Base-by-base conservation (phyloP, 78 protist species). In the Dictyostelium brefeldianum region DNA sequence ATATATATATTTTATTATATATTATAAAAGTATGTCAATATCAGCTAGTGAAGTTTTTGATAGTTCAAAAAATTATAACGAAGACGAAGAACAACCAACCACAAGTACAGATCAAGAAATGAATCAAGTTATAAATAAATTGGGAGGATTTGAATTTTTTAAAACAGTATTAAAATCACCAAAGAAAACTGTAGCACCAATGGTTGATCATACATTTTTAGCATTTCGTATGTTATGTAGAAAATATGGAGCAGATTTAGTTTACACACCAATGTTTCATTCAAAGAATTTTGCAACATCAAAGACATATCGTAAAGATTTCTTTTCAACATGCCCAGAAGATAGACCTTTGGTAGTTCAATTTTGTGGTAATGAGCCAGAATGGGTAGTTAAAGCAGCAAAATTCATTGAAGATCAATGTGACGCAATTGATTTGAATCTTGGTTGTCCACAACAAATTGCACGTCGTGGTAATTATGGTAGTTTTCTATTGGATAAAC, bases 251-350 rank as follows among this genome's bases (percentile, higher is more conserved):
- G 93, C 96, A 1, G 96, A 94, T 59, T 46, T 96, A 17, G 80
- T 89, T 43, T 92, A 93, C 47, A 90, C 98, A 12, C 99, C 98
- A 36, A 97, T 97, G 99, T 73, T 95, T 47, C 90, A 95, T 80
- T 54, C 90, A 25, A 85, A 87, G 59, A 89, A 81, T 36, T 94
- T 84, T 69, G 83, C 94, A n/a, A 59, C 64, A 0, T 41, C 53
- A 12, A 80, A 80, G 27, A 36, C 82, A 46, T 96, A 91, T 59
- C 53, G 97, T 25, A 53, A n/a, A 18, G 83, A 77, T 1, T 75
- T 64, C 22, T 87, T 78, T n/a, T 57, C 80, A n/a, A 91, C 96
- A 3, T 70, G 90, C 75, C 92, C 96, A 22, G 96, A 48, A 12
- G 98, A 95, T 62, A 22, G 90, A 54, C 97, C 97, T 20, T 62